Evolutionary conservation across 2,329 filamentous ascomycete genomes (phyloP), one percentile per base, ranked within the genome.

Genomic region (Cladophialophora bantiana): DNA sequence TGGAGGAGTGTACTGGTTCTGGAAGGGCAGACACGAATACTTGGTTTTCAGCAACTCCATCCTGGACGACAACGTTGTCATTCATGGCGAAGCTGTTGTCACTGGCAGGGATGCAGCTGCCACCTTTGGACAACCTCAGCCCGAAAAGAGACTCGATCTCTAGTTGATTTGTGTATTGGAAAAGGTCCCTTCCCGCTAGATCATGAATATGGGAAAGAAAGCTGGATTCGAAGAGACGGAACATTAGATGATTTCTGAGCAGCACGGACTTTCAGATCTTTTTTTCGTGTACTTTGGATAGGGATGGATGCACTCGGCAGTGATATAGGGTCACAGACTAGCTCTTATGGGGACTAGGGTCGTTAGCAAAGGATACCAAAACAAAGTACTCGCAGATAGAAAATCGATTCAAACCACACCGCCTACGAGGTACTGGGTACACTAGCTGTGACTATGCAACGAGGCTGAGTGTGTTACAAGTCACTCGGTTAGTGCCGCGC

Each of bases 1-100:
- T 10, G 64, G 50, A 3, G 68, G 66, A 26, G 59, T 67, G n/a
- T 70, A 70, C 62, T 70, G 68, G 68, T 31, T 63, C 26, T 36
- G 59, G 53, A 68, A 69, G 45, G 68, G 68, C 26, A 53, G 68
- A 53, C 62, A 70, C 48, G 68, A 70, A 45, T 70, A 70, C 53
- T 18, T 70, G 59, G 38, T 70, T 31, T 61, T 58, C 55, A 62
- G 50, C 52, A 70, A 70, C 45, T 68, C 68, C 13, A 61, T 70
- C 56, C 62, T 70, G 20, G 68, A 70, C 40, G 68, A 70, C 65
- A 70, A 66, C 32, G 59, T 70, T 32, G 63, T 70, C 4, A 61
- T 64, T n/a, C 68, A 70, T 40, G 68, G 68, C 7, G 52, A 64
- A 20, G 65, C 62, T 31, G 38, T 64, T 7, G 62, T 70, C 26